A percentile compares a stretch with the other conserved stretches of the same genome.
Conservation (phyloP, 1,139 yeast species). For the Candida anutae region DNA sequence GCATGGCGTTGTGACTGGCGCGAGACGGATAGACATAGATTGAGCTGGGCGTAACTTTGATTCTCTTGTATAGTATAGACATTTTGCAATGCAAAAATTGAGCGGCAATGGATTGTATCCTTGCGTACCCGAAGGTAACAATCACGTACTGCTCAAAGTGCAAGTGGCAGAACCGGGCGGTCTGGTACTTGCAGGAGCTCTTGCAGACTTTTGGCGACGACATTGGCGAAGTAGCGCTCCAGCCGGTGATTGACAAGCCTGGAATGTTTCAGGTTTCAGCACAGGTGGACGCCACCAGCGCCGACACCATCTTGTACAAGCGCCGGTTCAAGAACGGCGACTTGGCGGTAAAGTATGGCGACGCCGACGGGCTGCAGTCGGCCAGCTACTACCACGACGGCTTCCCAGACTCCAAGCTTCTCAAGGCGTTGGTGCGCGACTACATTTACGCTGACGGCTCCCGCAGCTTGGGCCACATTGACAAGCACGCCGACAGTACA, state of each 20-base stretch:
- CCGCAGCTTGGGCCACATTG: slow-evolving; percentile 29
- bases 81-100: neutral
- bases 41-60: no score
- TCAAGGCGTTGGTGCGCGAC: slow-evolving; percentile 29
- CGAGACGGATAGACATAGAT: no score
- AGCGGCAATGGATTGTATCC: neutral
- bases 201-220: slow-evolving; percentile 35
- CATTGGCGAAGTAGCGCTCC: slow-evolving; percentile 30
- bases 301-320: slow-evolving; percentile 22
- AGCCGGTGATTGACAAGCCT: slow-evolving; percentile 31
- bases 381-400: slow-evolving; percentile 33
- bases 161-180: slow-evolving; percentile 43
- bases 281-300: slow-evolving; percentile 6
- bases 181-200: slow-evolving; percentile 40
- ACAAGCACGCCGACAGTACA: slow-evolving; percentile 9
- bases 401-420: slow-evolving; percentile 38
- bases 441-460: slow-evolving; percentile 13
- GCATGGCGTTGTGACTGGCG: slow-evolving; percentile 13
- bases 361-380: slow-evolving; percentile 15
- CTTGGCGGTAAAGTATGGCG: slow-evolving; percentile 11
- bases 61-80: neutral
- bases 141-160: slow-evolving; percentile 38
- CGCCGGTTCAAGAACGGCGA: slow-evolving; percentile 27
- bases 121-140: slow-evolving; percentile 21
- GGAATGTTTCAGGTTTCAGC: slow-evolving; percentile 30